Conservation (phyloP, 257 asterid genomes). For the Nyctanthes arbortristis region DNA sequence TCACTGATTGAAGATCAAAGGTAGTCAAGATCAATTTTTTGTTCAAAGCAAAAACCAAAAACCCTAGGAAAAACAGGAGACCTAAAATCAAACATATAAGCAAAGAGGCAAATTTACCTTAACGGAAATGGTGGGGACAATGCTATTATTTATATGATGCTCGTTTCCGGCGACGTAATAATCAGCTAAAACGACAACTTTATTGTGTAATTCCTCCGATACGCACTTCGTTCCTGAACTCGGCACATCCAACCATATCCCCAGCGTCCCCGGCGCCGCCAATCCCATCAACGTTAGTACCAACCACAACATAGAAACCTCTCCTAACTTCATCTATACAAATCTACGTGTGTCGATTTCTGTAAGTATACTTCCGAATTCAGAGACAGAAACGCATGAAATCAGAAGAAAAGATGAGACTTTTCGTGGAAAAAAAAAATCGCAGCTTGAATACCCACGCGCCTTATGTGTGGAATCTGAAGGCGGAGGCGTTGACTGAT, state of each 20-base stretch:
- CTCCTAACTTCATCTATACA: slow-evolving; percentile 31
- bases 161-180: slow-evolving; percentile 62
- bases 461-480: too few relatives aligned
- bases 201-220: slow-evolving; percentile 65
- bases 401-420: too few relatives aligned
- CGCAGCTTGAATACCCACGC: slow-evolving; percentile 22
- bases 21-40: background rate
- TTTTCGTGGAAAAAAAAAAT: background rate
- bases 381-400: too few relatives aligned
- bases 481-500: background rate
- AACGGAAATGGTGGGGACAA: slow-evolving; percentile 59
- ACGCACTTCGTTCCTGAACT: slow-evolving; percentile 71
- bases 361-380: background rate
- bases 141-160: slow-evolving; percentile 38
- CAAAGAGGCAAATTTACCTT: slow-evolving; percentile 42
- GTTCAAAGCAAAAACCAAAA: too few relatives aligned
- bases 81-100: background rate
- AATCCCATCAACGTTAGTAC: slow-evolving; percentile 29
- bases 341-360: background rate
- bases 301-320: slow-evolving; percentile 28
- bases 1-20: background rate
- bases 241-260: slow-evolving; percentile 78
- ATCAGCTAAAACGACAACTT: slow-evolving; percentile 79
- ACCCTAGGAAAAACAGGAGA: slow-evolving; percentile 1
- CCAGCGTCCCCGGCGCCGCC: slow-evolving; percentile 49